Evolutionary conservation across 2,329 filamentous ascomycete genomes (phyloP), one percentile per base, ranked within the genome.

Genomic region (Colletotrichum sidae): DNA sequence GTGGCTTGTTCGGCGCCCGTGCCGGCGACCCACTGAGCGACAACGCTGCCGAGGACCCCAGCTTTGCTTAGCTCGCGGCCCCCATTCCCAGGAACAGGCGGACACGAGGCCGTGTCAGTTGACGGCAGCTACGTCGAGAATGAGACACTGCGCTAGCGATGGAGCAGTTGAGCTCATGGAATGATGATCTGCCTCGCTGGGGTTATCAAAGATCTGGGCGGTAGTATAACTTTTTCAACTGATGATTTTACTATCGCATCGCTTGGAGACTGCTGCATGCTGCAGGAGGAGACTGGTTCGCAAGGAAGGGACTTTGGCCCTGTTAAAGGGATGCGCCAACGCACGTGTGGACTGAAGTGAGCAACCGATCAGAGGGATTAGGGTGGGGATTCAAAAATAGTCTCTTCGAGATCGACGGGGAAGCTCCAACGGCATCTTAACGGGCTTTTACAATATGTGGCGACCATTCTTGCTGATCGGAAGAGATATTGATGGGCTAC

Each of bases 1-100:
- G 35, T 51, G 44, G 53, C n/a, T 41, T 42, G 51, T 56, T 56
- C 52, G 62, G 62, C 52, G 13, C 62, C 62, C 58, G 58, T 56
- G 37, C 46, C 58, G 45, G 47, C 33, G 35, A n/a, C 37, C 46
- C 62, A 62, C 52, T 45, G 12, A 33, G 38, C 11, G 38, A 52
- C 55, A 54, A 53, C 38, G 13, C 15, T 33, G 46, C 56, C 61
- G 61, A 65, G 56, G 37, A 38, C 35, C 46, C 11, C 11, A 33
- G 45, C 45, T 6, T 35, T 34, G 35, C 17, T 55, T 33, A 25
- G 47, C 33, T 38, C 4, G 9, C 50, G 38, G 10, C 38, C 9
- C 49, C 45, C 33, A 25, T 58, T 45, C 46, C 35, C 55, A 60
- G 50, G 55, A 56, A 55, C 58, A 34, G 4, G 12, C 39, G 37